These are phyloP conservation scores for Mallotus repandus DNA, from an alignment of 441 rosid species.

Conservation along the genomic window DNA sequence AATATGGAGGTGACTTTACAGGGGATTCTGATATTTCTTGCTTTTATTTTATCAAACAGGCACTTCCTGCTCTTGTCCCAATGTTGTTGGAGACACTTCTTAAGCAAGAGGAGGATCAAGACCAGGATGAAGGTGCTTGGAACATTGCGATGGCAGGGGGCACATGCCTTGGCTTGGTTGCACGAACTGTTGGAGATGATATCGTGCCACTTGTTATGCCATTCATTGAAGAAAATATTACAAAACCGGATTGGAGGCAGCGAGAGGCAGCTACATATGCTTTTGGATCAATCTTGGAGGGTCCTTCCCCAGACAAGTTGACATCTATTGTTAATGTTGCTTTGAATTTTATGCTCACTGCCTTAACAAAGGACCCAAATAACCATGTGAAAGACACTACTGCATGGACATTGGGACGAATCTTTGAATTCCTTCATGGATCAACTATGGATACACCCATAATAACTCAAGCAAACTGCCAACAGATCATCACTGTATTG, in stretches of 20 bases:
- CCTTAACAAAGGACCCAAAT: conserved; percentile 60
- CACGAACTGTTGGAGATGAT: conserved; percentile 55
- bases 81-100: conserved; percentile 55
- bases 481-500: conserved; percentile 40
- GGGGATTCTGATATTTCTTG: conserved; percentile 69
- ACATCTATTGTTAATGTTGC: conserved; percentile 43
- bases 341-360: conserved; percentile 44
- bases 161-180: conserved; percentile 66
- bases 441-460: conserved; percentile 39
- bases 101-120: conserved; percentile 62
- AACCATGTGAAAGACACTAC: conserved; percentile 76
- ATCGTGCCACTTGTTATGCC: conserved; percentile 53
- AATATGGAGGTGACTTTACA: conserved; percentile 52
- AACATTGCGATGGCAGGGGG: conserved; percentile 82
- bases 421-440: conserved; percentile 48
- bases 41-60: conserved; percentile 60
- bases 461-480: conserved; percentile 42
- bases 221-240: conserved; percentile 49
- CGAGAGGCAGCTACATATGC: conserved; percentile 84
- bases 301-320: conserved; percentile 53
- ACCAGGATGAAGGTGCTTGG: conserved; percentile 56
- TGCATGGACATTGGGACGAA: conserved; percentile 59
- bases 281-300: conserved; percentile 57
- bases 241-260: conserved; percentile 53
- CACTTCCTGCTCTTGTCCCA: conserved; percentile 55